A percentile compares a stretch with the other conserved stretches of the same genome.
Evolutionary conservation across 2,329 filamentous ascomycete genomes (phyloP).

Genomic region (Talaromyces islandicus): DNA sequence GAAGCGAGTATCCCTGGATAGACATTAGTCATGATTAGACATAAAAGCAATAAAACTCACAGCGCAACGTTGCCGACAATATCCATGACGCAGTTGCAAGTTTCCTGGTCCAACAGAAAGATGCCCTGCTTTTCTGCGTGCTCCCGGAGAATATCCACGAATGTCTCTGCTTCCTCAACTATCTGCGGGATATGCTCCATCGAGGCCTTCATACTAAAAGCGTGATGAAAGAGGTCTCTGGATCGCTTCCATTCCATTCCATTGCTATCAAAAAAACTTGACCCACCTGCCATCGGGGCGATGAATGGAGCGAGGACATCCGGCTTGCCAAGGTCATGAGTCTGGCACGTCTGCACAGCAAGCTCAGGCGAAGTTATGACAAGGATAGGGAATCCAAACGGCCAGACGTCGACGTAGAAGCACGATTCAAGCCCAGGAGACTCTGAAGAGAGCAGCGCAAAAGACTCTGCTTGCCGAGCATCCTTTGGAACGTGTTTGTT

Average conservation of each 20-base stretch:
- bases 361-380: background rate
- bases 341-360: background rate
- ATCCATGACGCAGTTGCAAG: background rate
- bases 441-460: background rate
- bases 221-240: background rate
- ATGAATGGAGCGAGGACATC: background rate
- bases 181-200: background rate
- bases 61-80: background rate
- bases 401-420: slow-evolving; percentile 1
- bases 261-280: background rate
- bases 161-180: background rate
- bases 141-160: background rate
- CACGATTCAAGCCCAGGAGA: background rate
- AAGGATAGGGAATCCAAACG: background rate
- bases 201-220: background rate
- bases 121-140: background rate
- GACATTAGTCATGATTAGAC: too few relatives aligned
- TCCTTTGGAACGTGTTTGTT: background rate
- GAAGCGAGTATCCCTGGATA: background rate
- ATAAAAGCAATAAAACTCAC: background rate
- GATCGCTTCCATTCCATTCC: background rate
- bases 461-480: background rate
- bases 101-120: background rate
- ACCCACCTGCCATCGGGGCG: background rate
- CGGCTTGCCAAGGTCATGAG: background rate